Conservation (phyloP, 2,329 filamentous ascomycete species). For the Macrophomina phaseolina region DNA sequence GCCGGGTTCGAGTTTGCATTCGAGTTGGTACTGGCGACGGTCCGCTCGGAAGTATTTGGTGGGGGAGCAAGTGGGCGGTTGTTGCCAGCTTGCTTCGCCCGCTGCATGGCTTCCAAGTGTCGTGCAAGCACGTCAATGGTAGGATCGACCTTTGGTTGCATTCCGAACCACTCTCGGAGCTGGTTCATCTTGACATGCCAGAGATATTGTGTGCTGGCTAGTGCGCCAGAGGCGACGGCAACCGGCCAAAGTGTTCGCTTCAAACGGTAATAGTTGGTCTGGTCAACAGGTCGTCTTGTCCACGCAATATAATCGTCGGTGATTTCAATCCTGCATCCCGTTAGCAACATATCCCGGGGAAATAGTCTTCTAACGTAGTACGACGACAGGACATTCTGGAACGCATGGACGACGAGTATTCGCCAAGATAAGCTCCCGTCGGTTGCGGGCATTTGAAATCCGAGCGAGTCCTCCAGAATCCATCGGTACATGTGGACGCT, state of each 20-base stretch:
- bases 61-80: constrained; percentile 17
- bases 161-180: constrained; percentile 44
- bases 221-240: constrained; percentile 43
- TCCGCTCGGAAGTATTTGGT: constrained; percentile 6
- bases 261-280: constrained; percentile 46
- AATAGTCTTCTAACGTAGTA: background rate
- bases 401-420: background rate
- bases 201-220: constrained; percentile 42
- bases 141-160: constrained; percentile 34
- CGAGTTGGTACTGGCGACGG: background rate
- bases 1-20: constrained; percentile 7
- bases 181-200: constrained; percentile 43
- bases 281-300: constrained; percentile 41
- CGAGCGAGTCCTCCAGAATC: background rate
- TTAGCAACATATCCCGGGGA: constrained; percentile 37
- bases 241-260: constrained; percentile 45
- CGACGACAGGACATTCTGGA: background rate
- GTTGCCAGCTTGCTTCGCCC: constrained; percentile 17
- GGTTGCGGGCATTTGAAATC: background rate
- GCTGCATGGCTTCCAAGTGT: constrained; percentile 25
- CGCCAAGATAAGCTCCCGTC: background rate
- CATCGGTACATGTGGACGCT: too few relatives aligned
- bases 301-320: constrained; percentile 46
- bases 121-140: constrained; percentile 1
- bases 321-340: constrained; percentile 37